A percentile compares a stretch with the other conserved stretches of the same genome.
Evolutionary conservation across 2,329 filamentous ascomycete genomes (phyloP).

Genomic region (Hysterium pulicare): DNA sequence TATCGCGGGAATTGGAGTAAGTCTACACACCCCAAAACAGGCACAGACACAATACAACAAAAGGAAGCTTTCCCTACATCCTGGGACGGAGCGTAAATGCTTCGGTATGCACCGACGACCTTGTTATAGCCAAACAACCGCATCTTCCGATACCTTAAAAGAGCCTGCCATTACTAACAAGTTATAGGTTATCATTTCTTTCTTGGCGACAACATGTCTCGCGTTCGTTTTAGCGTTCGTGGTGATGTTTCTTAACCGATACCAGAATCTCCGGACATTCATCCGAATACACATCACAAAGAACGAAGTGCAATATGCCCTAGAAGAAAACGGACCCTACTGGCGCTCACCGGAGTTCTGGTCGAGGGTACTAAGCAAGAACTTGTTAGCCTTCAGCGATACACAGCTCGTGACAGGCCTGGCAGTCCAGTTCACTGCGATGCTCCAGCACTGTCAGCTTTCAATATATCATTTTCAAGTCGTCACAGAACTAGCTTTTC

Average conservation of each 20-base stretch:
- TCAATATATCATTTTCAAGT: conserved; percentile 31
- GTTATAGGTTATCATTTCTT: conserved; percentile 2
- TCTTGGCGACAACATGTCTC: conserved; percentile 1
- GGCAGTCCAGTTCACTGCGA: conserved; percentile 28
- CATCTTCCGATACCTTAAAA: too few species aligned
- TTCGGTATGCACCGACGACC: too few species aligned
- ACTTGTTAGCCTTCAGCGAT: conserved; percentile 28
- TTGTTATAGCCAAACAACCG: too few species aligned
- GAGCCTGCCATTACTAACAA: neutral
- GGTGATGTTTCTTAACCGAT: conserved; percentile 1
- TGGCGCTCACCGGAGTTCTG: conserved; percentile 28
- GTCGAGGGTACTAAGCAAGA: conserved; percentile 29
- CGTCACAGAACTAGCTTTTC: conserved; percentile 26
- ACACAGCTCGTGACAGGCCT: conserved; percentile 30
- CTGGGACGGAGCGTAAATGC: too few species aligned
- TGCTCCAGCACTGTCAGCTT: conserved; percentile 28
- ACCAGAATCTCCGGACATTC: neutral
- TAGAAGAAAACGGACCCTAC: too few species aligned
- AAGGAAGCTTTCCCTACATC: too few species aligned
- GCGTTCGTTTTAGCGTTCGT: conserved; percentile 1
- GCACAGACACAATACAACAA: too few species aligned
- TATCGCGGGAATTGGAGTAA: conserved; percentile 3
- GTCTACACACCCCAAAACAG: too few species aligned
- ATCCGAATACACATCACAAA: conserved; percentile 13
- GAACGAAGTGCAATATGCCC: conserved; percentile 10